phyloP scores from a whole-genome alignment of 441 rosid genomes.

The Pelargonium fulgidum region DNA sequence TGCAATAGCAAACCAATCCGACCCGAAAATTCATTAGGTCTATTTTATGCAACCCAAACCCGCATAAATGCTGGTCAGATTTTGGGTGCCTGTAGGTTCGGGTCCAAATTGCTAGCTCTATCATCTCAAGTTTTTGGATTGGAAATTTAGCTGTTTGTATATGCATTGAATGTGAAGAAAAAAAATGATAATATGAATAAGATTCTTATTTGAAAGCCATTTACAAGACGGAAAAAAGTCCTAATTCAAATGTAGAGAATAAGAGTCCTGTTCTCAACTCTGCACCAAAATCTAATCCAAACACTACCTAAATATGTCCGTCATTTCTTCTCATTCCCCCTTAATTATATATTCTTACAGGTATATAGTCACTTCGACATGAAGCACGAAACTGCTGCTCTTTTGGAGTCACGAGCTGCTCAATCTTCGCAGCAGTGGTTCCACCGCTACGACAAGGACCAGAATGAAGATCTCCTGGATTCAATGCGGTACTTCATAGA shows the following conservation, averaged over 20 bases:
- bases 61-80: no score
- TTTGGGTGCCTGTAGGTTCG: neutral
- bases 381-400: conserved; percentile 93
- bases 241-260: no score
- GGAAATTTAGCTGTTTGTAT: neutral
- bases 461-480: conserved; percentile 89
- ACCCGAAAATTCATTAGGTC: no score
- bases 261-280: no score
- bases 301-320: neutral
- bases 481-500: conserved; percentile 90
- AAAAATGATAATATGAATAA: no score
- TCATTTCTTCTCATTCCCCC: neutral
- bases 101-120: neutral
- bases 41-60: no score
- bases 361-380: conserved; percentile 93
- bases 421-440: conserved; percentile 78
- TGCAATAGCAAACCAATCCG: no score
- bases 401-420: conserved; percentile 78
- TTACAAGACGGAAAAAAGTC: no score
- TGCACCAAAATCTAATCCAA: neutral
- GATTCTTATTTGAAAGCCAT: no score
- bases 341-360: conserved; percentile 35
- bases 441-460: conserved; percentile 69
- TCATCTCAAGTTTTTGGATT: neutral
- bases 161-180: neutral